phyloP scores from a whole-genome alignment of 2,329 filamentous ascomycete genomes.

The Fusarium tanahbumbuense region DNA sequence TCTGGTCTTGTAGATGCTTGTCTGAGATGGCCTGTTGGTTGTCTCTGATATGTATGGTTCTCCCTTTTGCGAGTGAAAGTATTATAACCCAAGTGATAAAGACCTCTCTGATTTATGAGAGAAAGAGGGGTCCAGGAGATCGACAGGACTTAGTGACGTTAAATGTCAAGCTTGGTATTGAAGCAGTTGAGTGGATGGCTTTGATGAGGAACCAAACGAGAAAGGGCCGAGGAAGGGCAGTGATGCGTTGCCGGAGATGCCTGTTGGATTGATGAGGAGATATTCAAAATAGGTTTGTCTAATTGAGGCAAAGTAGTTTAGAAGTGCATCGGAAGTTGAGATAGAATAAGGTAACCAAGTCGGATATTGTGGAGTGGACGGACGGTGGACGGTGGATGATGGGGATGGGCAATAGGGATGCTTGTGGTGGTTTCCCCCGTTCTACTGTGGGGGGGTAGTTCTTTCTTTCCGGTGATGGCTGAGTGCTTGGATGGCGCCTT shows the following conservation, averaged over 20 bases:
- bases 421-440: constrained; percentile 31
- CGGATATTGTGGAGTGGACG: constrained; percentile 30
- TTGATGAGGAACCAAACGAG: constrained; percentile 35
- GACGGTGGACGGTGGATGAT: constrained; percentile 5
- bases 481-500: constrained; percentile 20
- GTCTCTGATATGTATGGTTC: constrained; percentile 23
- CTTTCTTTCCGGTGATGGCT: constrained; percentile 21
- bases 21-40: constrained; percentile 23
- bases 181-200: constrained; percentile 12
- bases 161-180: constrained; percentile 26
- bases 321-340: constrained; percentile 8
- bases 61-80: constrained; percentile 5
- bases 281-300: constrained; percentile 12
- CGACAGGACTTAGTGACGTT: constrained; percentile 2
- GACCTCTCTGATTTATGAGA: not conserved
- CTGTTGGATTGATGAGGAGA: constrained; percentile 4
- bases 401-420: constrained; percentile 13
- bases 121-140: constrained; percentile 5
- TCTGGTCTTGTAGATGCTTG: constrained; percentile 11
- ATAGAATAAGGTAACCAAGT: constrained; percentile 32
- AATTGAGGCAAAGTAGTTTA: constrained; percentile 1
- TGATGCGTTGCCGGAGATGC: constrained; percentile 25
- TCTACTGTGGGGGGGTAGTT: constrained; percentile 18
- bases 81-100: not conserved
- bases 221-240: constrained; percentile 41